These are phyloP conservation scores for Leccinum disarticulatum DNA, from an alignment of 768 basidiomycete genomes.

Conservation along the genomic window DNA sequence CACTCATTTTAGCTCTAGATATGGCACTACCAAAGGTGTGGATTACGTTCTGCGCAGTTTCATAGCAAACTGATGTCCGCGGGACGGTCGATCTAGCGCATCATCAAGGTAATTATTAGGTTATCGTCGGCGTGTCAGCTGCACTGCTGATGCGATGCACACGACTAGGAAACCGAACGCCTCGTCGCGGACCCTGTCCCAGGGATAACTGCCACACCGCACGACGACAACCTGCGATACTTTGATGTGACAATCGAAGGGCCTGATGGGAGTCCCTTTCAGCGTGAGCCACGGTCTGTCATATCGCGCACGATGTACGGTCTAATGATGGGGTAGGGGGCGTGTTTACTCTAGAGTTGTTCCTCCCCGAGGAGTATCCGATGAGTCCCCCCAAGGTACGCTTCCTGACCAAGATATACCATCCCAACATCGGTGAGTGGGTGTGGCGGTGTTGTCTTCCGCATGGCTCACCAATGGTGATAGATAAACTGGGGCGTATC, in stretches of 20 bases:
- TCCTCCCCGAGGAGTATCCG: constrained; percentile 98
- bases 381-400: constrained; percentile 99
- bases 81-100: constrained; percentile 38
- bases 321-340: constrained; percentile 58
- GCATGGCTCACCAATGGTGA: constrained; percentile 23
- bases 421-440: constrained; percentile 94
- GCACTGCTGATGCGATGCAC: constrained; percentile 20
- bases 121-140: constrained; percentile 9
- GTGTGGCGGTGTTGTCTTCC: constrained; percentile 17
- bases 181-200: constrained; percentile 96
- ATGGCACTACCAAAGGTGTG: constrained; percentile 40
- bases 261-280: constrained; percentile 91
- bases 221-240: constrained; percentile 97
- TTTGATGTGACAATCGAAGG: constrained; percentile 98
- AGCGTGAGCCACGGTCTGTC: constrained; percentile 49
- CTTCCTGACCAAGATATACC: constrained; percentile 97
- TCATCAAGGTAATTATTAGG: constrained; percentile 48
- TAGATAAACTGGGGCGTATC: constrained; percentile 98
- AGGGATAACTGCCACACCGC: constrained; percentile 92
- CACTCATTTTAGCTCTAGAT: constrained; percentile 14
- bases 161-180: constrained; percentile 88
- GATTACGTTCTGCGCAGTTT: background rate
- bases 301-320: background rate
- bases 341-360: constrained; percentile 93
- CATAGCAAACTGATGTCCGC: constrained; percentile 4